phyloP scores from a whole-genome alignment of 1,284 basidiomycete genomes.

The Pyrrhoderma noxium region DNA sequence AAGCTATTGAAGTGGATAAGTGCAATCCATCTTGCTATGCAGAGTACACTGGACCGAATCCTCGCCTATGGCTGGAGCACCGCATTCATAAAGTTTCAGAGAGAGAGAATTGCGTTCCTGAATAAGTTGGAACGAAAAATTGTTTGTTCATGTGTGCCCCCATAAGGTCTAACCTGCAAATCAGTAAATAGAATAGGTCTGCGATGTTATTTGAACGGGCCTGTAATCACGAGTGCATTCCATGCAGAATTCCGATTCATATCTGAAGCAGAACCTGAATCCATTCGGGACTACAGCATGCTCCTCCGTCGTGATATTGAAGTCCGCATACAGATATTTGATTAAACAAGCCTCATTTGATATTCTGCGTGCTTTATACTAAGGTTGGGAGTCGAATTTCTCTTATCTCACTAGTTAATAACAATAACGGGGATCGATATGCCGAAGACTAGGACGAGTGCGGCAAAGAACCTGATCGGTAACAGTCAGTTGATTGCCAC shows the following conservation, averaged over 20 bases:
- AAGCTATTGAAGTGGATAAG: slow-evolving; percentile 6
- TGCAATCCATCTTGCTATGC: slow-evolving; percentile 2
- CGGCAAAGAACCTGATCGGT: not conserved
- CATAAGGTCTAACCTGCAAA: too few relatives aligned
- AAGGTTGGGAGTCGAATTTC: too few relatives aligned
- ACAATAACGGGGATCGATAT: too few relatives aligned
- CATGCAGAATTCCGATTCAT: too few relatives aligned
- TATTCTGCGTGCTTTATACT: not conserved
- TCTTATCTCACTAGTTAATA: too few relatives aligned
- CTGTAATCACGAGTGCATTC: too few relatives aligned
- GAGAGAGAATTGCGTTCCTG: slow-evolving; percentile 1
- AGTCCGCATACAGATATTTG: not conserved
- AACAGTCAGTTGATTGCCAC: slow-evolving; percentile 1
- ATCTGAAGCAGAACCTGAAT: too few relatives aligned
- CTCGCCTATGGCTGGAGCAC: not conserved
- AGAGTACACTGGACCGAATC: not conserved
- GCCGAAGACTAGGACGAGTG: too few relatives aligned
- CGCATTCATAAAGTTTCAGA: not conserved
- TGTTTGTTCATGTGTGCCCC: not conserved
- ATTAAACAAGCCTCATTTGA: not conserved
- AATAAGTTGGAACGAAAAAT: too few relatives aligned
- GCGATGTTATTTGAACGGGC: too few relatives aligned
- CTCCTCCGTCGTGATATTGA: not conserved
- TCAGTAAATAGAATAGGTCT: too few relatives aligned
- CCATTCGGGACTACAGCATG: too few relatives aligned